Evolutionary conservation across 2,329 filamentous ascomycete genomes (phyloP), one percentile per base, ranked within the genome.

Genomic region (Verticillium nubilum): DNA sequence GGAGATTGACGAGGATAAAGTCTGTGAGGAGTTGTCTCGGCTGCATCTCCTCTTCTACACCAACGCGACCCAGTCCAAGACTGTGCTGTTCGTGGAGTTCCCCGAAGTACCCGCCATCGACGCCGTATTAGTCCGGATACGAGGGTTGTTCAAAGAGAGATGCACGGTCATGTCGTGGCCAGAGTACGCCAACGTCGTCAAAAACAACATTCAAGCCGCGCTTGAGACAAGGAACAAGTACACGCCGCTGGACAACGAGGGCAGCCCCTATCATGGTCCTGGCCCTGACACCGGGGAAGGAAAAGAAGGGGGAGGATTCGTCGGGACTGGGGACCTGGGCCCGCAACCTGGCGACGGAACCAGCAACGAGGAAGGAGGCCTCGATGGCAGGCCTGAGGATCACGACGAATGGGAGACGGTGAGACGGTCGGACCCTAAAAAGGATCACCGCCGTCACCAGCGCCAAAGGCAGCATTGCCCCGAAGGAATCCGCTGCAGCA

Each of bases 51-150:
- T 61, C 10, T 63, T 63, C 60, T 63, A 57, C 56, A 61, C 50
- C 10, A 54, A 31, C 26, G n/a, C 17, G 25, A 54, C 33, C 10
- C 25, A 15, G 42, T 52, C 58, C 28, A 53, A 57, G 25, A 47
- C 33, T 6, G 60, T 58, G 17, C 42, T 63, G 7, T 60, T 59
- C 54, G 62, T 63, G 26, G 62, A 63, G 47, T 63, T 62, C 29
- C 62, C 62, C n/a, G 54, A 60, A 7, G 52, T 60, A 12, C 28
- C 15, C 27, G 35, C 54, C 17, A 52, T 62, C 19, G 62, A 62
- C n/a, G 27, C 17, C 9, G 54, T 58, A 5, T 27, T 58, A 12
- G 15, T 19, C 19, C 23, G 54, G 2, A 26, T 57, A 26, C 33
- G 37, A n/a, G 26, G 52, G 42, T 37, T 57, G 26, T 63, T 62